Evolutionary conservation across 768 basidiomycete species (phyloP).

Genomic region (Suillus hirtellus): DNA sequence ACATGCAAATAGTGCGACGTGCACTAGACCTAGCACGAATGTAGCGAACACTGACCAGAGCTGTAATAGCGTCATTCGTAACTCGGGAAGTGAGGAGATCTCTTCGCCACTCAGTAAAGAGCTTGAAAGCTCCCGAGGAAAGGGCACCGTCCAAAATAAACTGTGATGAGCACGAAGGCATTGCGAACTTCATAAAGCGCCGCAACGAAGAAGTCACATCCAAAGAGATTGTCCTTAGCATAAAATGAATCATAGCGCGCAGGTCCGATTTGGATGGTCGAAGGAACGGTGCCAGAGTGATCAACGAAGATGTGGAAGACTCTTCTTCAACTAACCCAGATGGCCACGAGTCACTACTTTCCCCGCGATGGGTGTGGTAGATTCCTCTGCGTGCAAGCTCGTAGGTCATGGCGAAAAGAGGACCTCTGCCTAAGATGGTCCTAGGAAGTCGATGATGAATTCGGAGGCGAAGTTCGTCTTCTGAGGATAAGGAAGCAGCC

Average conservation of each 20-base stretch:
- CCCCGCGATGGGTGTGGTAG: neutral
- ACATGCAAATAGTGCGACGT: slow-evolving; percentile 14
- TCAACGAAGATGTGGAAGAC: slow-evolving; percentile 42
- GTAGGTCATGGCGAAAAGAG: slow-evolving; percentile 17
- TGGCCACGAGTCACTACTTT: slow-evolving; percentile 23
- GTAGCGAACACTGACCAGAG: slow-evolving; percentile 31
- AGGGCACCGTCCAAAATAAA: slow-evolving; percentile 22
- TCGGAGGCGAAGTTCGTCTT: slow-evolving; percentile 48
- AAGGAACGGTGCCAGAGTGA: slow-evolving; percentile 42
- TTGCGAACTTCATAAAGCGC: slow-evolving; percentile 23
- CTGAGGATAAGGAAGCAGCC: slow-evolving; percentile 34
- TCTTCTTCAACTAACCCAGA: slow-evolving; percentile 51
- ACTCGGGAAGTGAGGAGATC: slow-evolving; percentile 11
- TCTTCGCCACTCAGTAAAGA: slow-evolving; percentile 19
- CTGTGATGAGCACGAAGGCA: slow-evolving; percentile 15
- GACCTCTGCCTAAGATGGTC: slow-evolving; percentile 9
- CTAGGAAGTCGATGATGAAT: slow-evolving; percentile 54
- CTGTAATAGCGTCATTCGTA: slow-evolving; percentile 6
- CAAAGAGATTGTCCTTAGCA: slow-evolving; percentile 22
- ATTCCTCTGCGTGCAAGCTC: slow-evolving; percentile 31
- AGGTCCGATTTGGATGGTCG: slow-evolving; percentile 12
- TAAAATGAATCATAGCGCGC: slow-evolving; percentile 29
- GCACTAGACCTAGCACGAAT: slow-evolving; percentile 20
- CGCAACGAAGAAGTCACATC: slow-evolving; percentile 20
- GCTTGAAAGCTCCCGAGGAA: slow-evolving; percentile 16